phyloP scores from a whole-genome alignment of 2,329 filamentous ascomycete species.

The Chaetomium strumarium region DNA sequence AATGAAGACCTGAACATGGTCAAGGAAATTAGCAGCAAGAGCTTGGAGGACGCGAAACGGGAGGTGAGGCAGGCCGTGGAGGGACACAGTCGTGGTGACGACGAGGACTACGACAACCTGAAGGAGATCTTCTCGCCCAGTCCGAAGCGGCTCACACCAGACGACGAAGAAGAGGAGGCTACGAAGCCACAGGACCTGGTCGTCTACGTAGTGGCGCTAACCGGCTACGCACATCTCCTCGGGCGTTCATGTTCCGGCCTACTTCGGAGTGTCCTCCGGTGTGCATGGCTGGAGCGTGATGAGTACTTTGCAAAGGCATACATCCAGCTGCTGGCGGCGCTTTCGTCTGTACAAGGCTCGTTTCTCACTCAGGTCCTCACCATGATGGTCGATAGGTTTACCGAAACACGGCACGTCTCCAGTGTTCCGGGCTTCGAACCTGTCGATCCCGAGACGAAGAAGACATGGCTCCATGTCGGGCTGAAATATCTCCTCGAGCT shows the following conservation, averaged over 20 bases:
- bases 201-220: slow-evolving; percentile 57
- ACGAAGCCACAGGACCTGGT: slow-evolving; percentile 51
- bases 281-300: slow-evolving; percentile 60
- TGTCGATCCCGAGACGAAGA: slow-evolving; percentile 60
- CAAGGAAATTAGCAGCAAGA: slow-evolving; percentile 48
- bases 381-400: slow-evolving; percentile 77
- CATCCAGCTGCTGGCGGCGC: slow-evolving; percentile 59
- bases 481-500: slow-evolving; percentile 72
- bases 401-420: slow-evolving; percentile 43
- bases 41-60: slow-evolving; percentile 49
- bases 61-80: slow-evolving; percentile 52
- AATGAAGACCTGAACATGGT: slow-evolving; percentile 53
- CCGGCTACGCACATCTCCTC: slow-evolving; percentile 54
- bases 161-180: slow-evolving; percentile 37
- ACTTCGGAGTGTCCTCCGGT: slow-evolving; percentile 52
- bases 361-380: slow-evolving; percentile 69
- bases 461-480: slow-evolving; percentile 67
- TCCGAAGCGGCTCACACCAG: slow-evolving; percentile 30
- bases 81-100: slow-evolving; percentile 49
- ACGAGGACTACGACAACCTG: slow-evolving; percentile 55
- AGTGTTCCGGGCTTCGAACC: slow-evolving; percentile 47
- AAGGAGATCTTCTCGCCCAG: slow-evolving; percentile 54
- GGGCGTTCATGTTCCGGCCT: slow-evolving; percentile 54
- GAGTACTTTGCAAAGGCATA: slow-evolving; percentile 62
- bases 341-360: slow-evolving; percentile 77